Conservation (phyloP, 106 monocot species). For the Dendrobium nobile region DNA sequence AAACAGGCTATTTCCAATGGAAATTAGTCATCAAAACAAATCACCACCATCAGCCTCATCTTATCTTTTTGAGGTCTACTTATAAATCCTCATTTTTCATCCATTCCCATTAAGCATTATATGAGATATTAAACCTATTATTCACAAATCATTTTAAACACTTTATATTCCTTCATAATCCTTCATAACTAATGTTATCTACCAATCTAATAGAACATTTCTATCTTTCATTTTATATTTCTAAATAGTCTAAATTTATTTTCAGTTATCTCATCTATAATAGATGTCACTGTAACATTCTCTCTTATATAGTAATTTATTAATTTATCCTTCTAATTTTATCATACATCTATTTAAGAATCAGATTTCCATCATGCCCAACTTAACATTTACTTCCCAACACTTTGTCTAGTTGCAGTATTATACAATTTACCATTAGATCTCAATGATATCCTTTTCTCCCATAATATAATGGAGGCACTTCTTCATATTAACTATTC, state of each 20-base stretch:
- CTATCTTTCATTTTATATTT: neutral
- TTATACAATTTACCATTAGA: neutral
- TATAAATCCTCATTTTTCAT: neutral
- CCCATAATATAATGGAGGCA: neutral
- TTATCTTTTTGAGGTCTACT: neutral
- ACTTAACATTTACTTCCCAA: neutral
- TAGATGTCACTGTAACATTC: neutral
- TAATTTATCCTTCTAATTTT: slow-evolving; percentile 2
- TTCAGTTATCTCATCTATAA: neutral
- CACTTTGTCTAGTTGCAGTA: neutral
- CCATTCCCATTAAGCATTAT: neutral
- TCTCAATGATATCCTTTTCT: too few relatives aligned
- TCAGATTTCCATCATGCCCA: neutral
- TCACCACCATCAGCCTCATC: neutral
- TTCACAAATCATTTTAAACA: neutral
- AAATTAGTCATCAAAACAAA: neutral
- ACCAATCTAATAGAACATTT: neutral
- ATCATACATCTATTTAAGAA: neutral
- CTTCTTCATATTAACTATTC: neutral
- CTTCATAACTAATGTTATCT: neutral
- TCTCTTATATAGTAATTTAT: neutral
- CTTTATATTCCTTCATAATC: neutral
- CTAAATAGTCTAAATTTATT: neutral
- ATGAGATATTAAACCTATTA: neutral
- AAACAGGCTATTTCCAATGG: too few relatives aligned